phyloP scores from a whole-genome alignment of 495 filamentous ascomycete genomes.

The Terfezia boudieri region DNA sequence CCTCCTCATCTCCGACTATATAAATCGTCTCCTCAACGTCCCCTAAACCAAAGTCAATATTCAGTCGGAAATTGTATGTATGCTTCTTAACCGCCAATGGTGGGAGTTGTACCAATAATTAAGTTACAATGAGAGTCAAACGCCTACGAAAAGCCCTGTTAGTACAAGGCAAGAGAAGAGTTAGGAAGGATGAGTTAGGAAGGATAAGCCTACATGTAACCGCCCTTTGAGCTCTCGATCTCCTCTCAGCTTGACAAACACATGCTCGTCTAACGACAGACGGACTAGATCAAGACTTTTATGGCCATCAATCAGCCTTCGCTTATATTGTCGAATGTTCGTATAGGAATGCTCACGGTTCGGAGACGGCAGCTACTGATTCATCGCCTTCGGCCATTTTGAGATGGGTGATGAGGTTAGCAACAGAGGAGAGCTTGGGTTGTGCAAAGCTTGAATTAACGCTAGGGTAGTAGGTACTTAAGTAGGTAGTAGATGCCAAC shows the following conservation, averaged over 20 bases:
- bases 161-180: too few relatives aligned
- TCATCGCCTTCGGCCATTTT: slow-evolving; percentile 55
- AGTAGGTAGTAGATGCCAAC: too few relatives aligned
- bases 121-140: slow-evolving; percentile 98
- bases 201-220: slow-evolving; percentile 47
- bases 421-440: too few relatives aligned
- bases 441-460: too few relatives aligned
- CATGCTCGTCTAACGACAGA: slow-evolving; percentile 77
- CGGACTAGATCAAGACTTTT: slow-evolving; percentile 62
- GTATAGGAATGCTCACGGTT: slow-evolving; percentile 28
- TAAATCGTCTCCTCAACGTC: slow-evolving; percentile 97
- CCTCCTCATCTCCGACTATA: slow-evolving; percentile 63
- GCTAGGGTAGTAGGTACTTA: too few relatives aligned
- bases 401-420: too few relatives aligned
- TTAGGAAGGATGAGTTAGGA: slow-evolving; percentile 4
- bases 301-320: neutral
- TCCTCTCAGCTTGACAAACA: slow-evolving; percentile 88
- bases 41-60: slow-evolving; percentile 14
- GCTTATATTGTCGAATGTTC: neutral
- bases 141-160: slow-evolving; percentile 32
- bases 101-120: slow-evolving; percentile 34
- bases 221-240: slow-evolving; percentile 89
- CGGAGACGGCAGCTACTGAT: slow-evolving; percentile 40
- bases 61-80: too few relatives aligned
- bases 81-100: neutral